Evolutionary conservation across 2,329 filamentous ascomycete species (phyloP), one percentile per base, ranked within the genome.

Genomic region (Fusarium lyarnte): DNA sequence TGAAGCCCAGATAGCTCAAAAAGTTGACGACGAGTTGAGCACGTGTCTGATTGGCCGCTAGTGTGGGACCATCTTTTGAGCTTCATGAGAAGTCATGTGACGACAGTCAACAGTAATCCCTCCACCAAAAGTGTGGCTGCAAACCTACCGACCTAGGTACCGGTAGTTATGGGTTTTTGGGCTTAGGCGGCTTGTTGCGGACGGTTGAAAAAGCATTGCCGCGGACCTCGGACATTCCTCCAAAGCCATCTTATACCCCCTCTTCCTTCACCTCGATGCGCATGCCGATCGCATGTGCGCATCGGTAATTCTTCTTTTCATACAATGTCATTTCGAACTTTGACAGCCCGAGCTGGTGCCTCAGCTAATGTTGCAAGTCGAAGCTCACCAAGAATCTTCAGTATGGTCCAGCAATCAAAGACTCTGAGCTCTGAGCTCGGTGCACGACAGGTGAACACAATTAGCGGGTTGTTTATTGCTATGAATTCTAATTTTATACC

Each of bases 331-430:
- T 85, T 87, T 81, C 84, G 85, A 81, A 82, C 85, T 65, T 80
- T 90, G 74, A 82, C 84, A 76, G 79, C 82, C 76, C 86, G 89
- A 81, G 88, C 88, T 82, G 86, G 85, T 78, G 81, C 84, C 74
- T 85, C 85, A 77, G 85, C 85, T 73, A 81, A 82, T 76, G 78
- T 83, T 80, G 79, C 84, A 76, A 78, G 82, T 76, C 79, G 82
- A 69, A 81, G 83, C 79, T 84, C 82, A 73, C 80, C 80, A 80
- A 81, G 78, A 71, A 81, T 78, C 74, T 78, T 84, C 79, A 81
- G 81, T 70, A 97, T 97, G 94, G 94, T 94, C 81, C 87, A 97
- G 73, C 91, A 90, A 85, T 93, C 93, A 70, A 95, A 93, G 82
- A 87, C 94, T 74, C 84, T 87, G 79, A 88, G 88, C 81, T 86